A percentile compares a stretch with the other conserved stretches of the same genome.
These are phyloP conservation scores for Dunaliella primolecta DNA, from an alignment of 139 green algal genomes.

Conservation along the genomic window DNA sequence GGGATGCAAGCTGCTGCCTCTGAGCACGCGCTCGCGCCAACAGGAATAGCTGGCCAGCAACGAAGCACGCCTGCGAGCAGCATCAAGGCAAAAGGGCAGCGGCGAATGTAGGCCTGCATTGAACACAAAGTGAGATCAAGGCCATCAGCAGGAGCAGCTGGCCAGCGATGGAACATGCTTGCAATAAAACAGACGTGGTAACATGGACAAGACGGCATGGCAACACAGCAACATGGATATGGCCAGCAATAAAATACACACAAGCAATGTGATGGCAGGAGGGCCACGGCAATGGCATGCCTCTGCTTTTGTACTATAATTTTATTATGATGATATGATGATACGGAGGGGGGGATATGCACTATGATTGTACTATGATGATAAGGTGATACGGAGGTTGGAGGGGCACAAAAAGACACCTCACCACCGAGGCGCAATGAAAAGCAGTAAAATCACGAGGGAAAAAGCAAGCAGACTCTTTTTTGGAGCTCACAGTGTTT, in stretches of 20 bases:
- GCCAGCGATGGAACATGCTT: background rate
- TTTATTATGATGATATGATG: too few species aligned
- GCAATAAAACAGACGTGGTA: background rate
- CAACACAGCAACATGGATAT: too few species aligned
- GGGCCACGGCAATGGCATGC: too few species aligned
- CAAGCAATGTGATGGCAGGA: background rate
- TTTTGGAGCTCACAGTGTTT: too few species aligned
- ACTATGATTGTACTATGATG: background rate
- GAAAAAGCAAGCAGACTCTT: background rate
- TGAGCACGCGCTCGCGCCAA: background rate
- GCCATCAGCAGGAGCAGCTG: constrained; percentile 5
- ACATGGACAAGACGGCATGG: too few species aligned
- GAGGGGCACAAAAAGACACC: background rate
- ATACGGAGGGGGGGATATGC: background rate
- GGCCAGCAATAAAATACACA: background rate
- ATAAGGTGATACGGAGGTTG: background rate
- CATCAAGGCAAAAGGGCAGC: too few species aligned
- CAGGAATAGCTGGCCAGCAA: constrained; percentile 2
- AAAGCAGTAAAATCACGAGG: background rate
- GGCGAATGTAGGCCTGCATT: too few species aligned
- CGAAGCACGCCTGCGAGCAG: background rate
- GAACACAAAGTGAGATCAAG: too few species aligned
- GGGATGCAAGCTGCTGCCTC: background rate
- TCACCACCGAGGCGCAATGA: background rate
- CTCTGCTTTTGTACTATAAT: too few species aligned